phyloP scores from a whole-genome alignment of 2,329 filamentous ascomycete species.

The Fusarium sp. region DNA sequence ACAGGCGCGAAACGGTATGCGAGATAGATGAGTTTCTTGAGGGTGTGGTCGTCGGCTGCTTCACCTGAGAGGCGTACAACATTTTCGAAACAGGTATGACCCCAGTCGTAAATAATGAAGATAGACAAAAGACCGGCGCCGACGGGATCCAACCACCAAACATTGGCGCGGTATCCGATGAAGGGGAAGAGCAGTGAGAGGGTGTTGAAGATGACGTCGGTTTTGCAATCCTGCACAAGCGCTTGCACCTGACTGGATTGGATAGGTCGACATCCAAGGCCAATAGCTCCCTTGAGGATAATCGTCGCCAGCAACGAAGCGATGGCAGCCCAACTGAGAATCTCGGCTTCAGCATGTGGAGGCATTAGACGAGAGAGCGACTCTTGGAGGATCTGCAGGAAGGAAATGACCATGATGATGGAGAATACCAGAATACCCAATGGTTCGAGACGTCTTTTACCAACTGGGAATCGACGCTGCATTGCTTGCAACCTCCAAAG shows the following conservation, averaged over 20 bases:
- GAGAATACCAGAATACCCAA: conserved; percentile 82
- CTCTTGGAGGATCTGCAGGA: conserved; percentile 78
- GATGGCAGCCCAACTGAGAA: conserved; percentile 46
- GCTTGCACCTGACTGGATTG: conserved; percentile 87
- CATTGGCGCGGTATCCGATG: conserved; percentile 64
- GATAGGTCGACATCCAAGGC: conserved; percentile 84
- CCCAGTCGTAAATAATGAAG: conserved; percentile 78
- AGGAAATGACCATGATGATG: conserved; percentile 85
- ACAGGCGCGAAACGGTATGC: conserved; percentile 50
- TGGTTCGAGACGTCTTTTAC: conserved; percentile 75
- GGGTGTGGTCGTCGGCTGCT: conserved; percentile 45
- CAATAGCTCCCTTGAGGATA: conserved; percentile 82
- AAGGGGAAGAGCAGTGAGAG: conserved; percentile 90
- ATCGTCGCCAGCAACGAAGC: conserved; percentile 76
- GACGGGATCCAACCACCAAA: conserved; percentile 75
- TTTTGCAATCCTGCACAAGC: conserved; percentile 59
- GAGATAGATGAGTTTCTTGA: conserved; percentile 50
- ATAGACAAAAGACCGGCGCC: conserved; percentile 72
- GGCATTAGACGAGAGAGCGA: conserved; percentile 70
- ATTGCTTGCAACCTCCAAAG: conserved; percentile 60
- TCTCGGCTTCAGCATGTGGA: conserved; percentile 62
- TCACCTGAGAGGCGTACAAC: conserved; percentile 49
- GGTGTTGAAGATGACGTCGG: conserved; percentile 87
- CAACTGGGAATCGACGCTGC: conserved; percentile 78
- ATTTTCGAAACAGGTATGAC: conserved; percentile 59